phyloP scores from a whole-genome alignment of 1,284 basidiomycete genomes.

The Porodaedalea pini region DNA sequence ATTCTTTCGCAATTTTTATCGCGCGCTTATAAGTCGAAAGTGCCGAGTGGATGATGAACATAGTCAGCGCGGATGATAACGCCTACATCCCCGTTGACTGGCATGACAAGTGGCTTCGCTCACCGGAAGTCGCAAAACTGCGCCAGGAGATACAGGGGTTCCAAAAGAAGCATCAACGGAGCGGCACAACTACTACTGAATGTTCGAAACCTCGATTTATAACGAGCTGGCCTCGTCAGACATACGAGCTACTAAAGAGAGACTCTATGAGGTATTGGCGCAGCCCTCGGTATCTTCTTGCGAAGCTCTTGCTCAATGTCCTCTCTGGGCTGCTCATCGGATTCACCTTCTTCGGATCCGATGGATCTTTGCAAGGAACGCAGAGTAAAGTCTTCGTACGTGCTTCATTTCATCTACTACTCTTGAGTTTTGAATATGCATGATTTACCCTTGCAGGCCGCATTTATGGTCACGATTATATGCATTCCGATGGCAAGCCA shows the following conservation, averaged over 20 bases:
- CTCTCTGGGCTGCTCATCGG: conserved; percentile 17
- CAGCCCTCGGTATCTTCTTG: conserved; percentile 49
- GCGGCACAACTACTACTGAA: conserved; percentile 27
- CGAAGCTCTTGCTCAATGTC: conserved; percentile 34
- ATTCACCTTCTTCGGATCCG: conserved; percentile 19
- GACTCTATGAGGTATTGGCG: conserved; percentile 56
- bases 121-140: conserved; percentile 30
- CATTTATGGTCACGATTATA: conserved; percentile 30
- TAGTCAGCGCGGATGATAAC: conserved; percentile 45
- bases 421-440: conserved; percentile 41
- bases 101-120: conserved; percentile 42
- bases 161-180: conserved; percentile 35
- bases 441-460: conserved; percentile 19
- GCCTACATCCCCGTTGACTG: conserved; percentile 39
- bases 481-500: conserved; percentile 41
- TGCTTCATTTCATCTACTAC: conserved; percentile 26
- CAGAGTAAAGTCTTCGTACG: conserved; percentile 21
- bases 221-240: conserved; percentile 44
- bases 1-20: background rate
- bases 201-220: conserved; percentile 41
- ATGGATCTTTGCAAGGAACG: conserved; percentile 17
- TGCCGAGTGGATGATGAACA: conserved; percentile 63
- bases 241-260: conserved; percentile 43
- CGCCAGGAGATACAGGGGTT: conserved; percentile 37
- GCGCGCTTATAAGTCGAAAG: conserved; percentile 6